Percentiles rank a stretch among this genome's conserved stretches.
Evolutionary conservation across 768 basidiomycete genomes (phyloP).

Genomic region (Dendrothele bispora): DNA sequence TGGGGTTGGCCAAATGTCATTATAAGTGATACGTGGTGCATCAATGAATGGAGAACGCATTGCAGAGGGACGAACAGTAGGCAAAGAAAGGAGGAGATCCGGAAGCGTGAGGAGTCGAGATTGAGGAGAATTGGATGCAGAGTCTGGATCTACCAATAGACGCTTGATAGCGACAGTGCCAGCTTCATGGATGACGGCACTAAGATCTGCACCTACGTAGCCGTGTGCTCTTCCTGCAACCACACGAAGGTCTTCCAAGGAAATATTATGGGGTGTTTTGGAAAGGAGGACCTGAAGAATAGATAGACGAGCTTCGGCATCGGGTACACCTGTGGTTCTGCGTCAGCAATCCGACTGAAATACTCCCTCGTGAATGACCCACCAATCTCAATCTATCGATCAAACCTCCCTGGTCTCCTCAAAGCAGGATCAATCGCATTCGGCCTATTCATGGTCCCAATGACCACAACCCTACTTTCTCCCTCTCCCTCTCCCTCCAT

Average conservation of each 20-base stretch:
- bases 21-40: slow-evolving; percentile 76
- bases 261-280: slow-evolving; percentile 76
- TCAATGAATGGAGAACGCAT: slow-evolving; percentile 94
- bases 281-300: slow-evolving; percentile 85
- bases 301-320: slow-evolving; percentile 76
- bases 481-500: slow-evolving; percentile 56
- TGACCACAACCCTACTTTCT: slow-evolving; percentile 77
- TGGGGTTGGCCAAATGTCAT: slow-evolving; percentile 81
- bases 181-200: slow-evolving; percentile 85
- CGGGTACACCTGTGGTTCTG: slow-evolving; percentile 83
- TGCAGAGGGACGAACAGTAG: slow-evolving; percentile 85
- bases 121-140: slow-evolving; percentile 18
- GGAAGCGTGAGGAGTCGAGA: slow-evolving; percentile 47
- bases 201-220: slow-evolving; percentile 95
- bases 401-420: slow-evolving; percentile 86
- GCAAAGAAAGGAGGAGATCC: slow-evolving; percentile 73
- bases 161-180: slow-evolving; percentile 75
- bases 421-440: slow-evolving; percentile 96
- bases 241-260: slow-evolving; percentile 54
- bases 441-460: slow-evolving; percentile 94
- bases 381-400: slow-evolving; percentile 44
- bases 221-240: slow-evolving; percentile 89
- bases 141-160: slow-evolving; percentile 11
- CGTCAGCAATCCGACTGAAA: too few species aligned
- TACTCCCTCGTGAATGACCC: background rate